Percentiles rank a stretch among this genome's conserved stretches.
These are phyloP conservation scores for Rhodocollybia butyracea DNA, from an alignment of 768 basidiomycete species.

Conservation along the genomic window DNA sequence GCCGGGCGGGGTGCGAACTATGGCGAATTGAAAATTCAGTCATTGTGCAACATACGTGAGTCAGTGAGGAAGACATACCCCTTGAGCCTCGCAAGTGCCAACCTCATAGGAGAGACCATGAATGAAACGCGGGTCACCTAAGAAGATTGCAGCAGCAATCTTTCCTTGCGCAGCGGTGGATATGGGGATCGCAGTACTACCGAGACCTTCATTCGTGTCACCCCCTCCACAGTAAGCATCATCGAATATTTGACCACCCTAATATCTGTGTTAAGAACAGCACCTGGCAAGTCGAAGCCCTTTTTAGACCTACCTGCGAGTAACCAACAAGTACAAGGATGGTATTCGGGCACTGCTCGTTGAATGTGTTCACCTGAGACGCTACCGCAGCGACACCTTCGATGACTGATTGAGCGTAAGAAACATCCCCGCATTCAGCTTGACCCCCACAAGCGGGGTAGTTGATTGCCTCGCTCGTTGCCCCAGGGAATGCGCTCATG, in stretches of 20 bases:
- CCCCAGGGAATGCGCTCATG: constrained; percentile 23
- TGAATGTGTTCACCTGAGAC: constrained; percentile 28
- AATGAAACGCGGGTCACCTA: constrained; percentile 31
- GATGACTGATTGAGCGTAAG: constrained; percentile 28
- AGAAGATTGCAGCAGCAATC: constrained; percentile 32
- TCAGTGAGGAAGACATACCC: constrained; percentile 18
- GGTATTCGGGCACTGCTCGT: constrained; percentile 26
- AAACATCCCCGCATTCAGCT: constrained; percentile 26
- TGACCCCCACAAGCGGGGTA: constrained; percentile 36
- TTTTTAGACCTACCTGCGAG: constrained; percentile 29
- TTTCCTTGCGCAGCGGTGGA: constrained; percentile 23
- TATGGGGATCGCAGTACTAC: constrained; percentile 27
- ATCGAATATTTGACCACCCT: no score
- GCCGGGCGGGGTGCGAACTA: constrained; percentile 31
- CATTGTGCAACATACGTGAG: not conserved
- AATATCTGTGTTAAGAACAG: constrained; percentile 28
- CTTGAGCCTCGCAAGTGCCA: constrained; percentile 27
- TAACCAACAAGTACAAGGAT: constrained; percentile 30
- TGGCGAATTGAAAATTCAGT: no score
- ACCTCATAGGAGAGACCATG: constrained; percentile 30
- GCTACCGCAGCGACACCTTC: constrained; percentile 28
- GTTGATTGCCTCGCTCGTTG: constrained; percentile 30
- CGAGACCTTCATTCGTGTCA: constrained; percentile 27
- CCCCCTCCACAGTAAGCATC: constrained; percentile 32
- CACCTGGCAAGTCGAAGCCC: no score